A percentile compares a stretch with the other conserved stretches of the same genome.
phyloP scores from a whole-genome alignment of 306 rosid species.

The Quercus mongolica region DNA sequence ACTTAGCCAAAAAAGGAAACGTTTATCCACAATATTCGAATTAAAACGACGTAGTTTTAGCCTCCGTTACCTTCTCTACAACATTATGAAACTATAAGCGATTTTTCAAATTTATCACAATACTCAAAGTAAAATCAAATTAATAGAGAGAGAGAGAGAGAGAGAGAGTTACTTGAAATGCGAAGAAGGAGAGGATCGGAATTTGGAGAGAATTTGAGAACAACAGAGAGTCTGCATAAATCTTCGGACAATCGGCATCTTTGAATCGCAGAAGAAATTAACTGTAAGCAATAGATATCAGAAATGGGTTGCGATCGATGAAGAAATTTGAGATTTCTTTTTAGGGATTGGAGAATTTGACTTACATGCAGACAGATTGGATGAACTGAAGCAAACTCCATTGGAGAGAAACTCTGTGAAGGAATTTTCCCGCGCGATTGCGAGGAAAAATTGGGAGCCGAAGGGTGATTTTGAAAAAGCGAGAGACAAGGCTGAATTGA shows the following conservation, averaged over 20 bases:
- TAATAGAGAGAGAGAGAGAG: too few relatives aligned
- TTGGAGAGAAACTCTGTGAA: background rate
- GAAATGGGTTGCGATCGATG: background rate
- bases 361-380: slow-evolving; percentile 40
- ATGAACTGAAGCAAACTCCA: slow-evolving; percentile 32
- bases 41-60: too few relatives aligned
- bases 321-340: background rate
- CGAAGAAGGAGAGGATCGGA: slow-evolving; percentile 33
- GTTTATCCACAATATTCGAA: background rate
- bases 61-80: too few relatives aligned
- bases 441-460: background rate
- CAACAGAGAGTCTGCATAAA: slow-evolving; percentile 61
- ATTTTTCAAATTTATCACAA: background rate
- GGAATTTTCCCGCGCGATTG: slow-evolving; percentile 6
- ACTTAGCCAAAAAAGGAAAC: background rate
- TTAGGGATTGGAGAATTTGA: slow-evolving; percentile 20
- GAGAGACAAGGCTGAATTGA: too few relatives aligned
- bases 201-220: slow-evolving; percentile 50
- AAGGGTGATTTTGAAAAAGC: background rate
- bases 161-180: slow-evolving; percentile 49
- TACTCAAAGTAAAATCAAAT: background rate
- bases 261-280: slow-evolving; percentile 68
- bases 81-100: background rate
- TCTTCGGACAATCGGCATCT: slow-evolving; percentile 70
- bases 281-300: slow-evolving; percentile 32